Evolutionary conservation across 2,329 filamentous ascomycete genomes (phyloP).

Genomic region (Colletotrichum shisoi): DNA sequence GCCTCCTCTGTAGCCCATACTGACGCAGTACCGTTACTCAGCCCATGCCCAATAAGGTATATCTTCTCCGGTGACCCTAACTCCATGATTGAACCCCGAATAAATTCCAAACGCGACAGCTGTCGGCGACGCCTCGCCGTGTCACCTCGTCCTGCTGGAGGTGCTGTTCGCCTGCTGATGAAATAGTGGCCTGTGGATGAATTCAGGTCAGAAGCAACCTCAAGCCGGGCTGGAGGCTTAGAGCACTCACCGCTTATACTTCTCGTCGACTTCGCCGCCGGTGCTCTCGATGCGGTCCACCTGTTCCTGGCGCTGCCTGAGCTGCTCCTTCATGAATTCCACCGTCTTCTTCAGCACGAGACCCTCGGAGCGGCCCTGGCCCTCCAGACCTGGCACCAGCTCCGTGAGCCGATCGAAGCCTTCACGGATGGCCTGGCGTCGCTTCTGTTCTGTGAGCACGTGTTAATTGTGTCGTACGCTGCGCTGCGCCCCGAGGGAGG

Average conservation of each 20-base stretch:
- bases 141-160: slow-evolving; percentile 19
- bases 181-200: not conserved
- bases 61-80: not conserved
- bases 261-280: slow-evolving; percentile 64
- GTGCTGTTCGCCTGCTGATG: slow-evolving; percentile 21
- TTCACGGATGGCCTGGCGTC: slow-evolving; percentile 73
- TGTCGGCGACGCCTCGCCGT: not conserved
- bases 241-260: slow-evolving; percentile 54
- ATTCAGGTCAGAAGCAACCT: not conserved
- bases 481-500: slow-evolving; percentile 28
- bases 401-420: slow-evolving; percentile 83
- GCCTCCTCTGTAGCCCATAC: not conserved
- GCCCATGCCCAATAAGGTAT: slow-evolving; percentile 14
- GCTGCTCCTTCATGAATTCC: slow-evolving; percentile 68
- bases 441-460: slow-evolving; percentile 54
- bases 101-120: not conserved
- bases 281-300: slow-evolving; percentile 66
- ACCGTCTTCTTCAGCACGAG: slow-evolving; percentile 78
- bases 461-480: slow-evolving; percentile 40
- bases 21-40: not conserved
- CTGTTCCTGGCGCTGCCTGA: slow-evolving; percentile 66
- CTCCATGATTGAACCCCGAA: slow-evolving; percentile 1
- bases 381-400: slow-evolving; percentile 81
- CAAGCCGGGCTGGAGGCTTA: not conserved
- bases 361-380: slow-evolving; percentile 84